Base-by-base conservation (phyloP, 768 basidiomycete species). In the Tylopilus felleus region DNA sequence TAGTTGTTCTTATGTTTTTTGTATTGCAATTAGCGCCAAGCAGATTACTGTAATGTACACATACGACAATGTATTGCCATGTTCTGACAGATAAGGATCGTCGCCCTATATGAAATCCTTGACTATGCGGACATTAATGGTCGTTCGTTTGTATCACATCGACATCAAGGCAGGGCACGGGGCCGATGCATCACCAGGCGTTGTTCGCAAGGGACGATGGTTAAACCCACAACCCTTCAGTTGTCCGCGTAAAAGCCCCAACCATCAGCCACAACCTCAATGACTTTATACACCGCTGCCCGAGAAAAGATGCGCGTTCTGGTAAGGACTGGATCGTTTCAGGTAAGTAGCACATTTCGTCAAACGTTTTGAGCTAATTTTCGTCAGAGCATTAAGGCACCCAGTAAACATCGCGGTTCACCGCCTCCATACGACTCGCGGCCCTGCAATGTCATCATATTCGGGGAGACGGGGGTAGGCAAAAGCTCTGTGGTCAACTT, bases 401-500 rank as follows among this genome's bases (percentile, higher is more conserved):
- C 47, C 39, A 46, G 35, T n/a, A 22, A 39, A 25, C 38, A 21
- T 43, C 23, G 13, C 8, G 41, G 48, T 19, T 38, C 52, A 31
- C 65, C 65, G 0, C 58, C 60, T 23, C 23, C 53, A 31, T 65
- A 62, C 27, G 45, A 63, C 40, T 52, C 58, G 5, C 55, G 51
- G 8, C 50, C 55, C 7, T 50, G 38, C 45, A 68, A 68, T 25
- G 60, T 70, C 47, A 33, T 68, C 41, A 57, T 68, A 45, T 70
- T 68, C 13, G 66, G 68, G 22, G 66, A 67, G 47, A 58, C 66
- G 10, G 66, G 66, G 16, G 36, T 46, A 8, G 71, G 72, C 2
- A 78, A 78, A 53, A 78, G 77, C 52, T 74, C 73, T 1, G 62
- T 76, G 28, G 60, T 77, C 57, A 78, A 77, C 59, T 59, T 78